phyloP scores from a whole-genome alignment of 495 filamentous ascomycete species.

The Xylaria sp. region DNA sequence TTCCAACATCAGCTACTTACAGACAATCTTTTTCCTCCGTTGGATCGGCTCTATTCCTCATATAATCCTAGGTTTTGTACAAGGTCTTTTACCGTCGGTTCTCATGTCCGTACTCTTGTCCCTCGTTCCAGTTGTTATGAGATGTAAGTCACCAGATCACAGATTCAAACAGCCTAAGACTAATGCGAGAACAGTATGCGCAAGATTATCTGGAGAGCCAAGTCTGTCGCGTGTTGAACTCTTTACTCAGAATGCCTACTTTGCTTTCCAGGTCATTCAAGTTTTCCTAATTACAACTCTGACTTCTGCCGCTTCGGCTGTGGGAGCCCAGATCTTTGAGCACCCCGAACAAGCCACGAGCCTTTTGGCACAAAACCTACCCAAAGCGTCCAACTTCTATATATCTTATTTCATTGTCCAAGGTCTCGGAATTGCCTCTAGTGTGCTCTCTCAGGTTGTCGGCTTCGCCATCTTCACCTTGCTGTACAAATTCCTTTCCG shows the following conservation, averaged over 20 bases:
- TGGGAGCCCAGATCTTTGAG: slow-evolving; percentile 65
- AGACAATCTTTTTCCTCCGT: slow-evolving; percentile 62
- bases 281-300: slow-evolving; percentile 91
- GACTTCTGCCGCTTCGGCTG: slow-evolving; percentile 73
- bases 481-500: slow-evolving; percentile 69
- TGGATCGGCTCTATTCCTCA: slow-evolving; percentile 78
- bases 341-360: slow-evolving; percentile 65
- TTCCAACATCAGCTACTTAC: slow-evolving; percentile 81
- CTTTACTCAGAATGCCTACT: slow-evolving; percentile 90
- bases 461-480: slow-evolving; percentile 80
- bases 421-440: slow-evolving; percentile 81
- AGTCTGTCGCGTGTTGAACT: slow-evolving; percentile 81
- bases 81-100: slow-evolving; percentile 82
- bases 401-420: slow-evolving; percentile 95
- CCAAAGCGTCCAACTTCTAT: slow-evolving; percentile 90
- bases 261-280: slow-evolving; percentile 93
- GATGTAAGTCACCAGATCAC: slow-evolving; percentile 43
- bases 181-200: slow-evolving; percentile 57
- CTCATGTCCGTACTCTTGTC: slow-evolving; percentile 87
- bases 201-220: slow-evolving; percentile 79
- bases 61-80: slow-evolving; percentile 79
- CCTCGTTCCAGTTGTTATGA: slow-evolving; percentile 84
- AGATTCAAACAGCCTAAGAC: not conserved
- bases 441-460: slow-evolving; percentile 75
- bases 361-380: slow-evolving; percentile 77